Conservation (phyloP, 345 rosid genomes). For the Citrus inodora region DNA sequence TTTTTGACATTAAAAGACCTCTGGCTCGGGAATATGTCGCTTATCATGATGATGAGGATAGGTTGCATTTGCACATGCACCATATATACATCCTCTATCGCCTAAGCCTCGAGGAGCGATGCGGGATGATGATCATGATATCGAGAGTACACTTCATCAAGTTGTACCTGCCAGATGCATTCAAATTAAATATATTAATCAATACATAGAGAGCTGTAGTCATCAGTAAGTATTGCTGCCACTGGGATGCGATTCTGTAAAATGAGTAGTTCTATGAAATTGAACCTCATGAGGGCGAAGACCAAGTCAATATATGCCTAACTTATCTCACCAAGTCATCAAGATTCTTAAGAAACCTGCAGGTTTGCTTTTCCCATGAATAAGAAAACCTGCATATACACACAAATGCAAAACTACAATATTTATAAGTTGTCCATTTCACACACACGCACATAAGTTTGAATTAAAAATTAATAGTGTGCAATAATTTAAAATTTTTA, state of each 20-base stretch:
- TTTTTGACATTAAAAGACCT: background rate
- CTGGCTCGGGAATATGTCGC: background rate
- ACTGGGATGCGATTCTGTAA: background rate
- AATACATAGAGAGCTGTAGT: background rate
- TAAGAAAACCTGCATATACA: background rate
- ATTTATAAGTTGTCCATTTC: background rate
- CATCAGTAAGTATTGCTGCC: too few relatives aligned
- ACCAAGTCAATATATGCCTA: slow-evolving; percentile 6
- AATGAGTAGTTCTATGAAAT: background rate
- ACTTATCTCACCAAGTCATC: background rate
- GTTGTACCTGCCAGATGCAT: background rate
- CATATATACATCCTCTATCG: too few relatives aligned
- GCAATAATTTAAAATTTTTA: too few relatives aligned
- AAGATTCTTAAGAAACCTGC: slow-evolving; percentile 3
- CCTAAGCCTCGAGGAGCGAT: too few relatives aligned
- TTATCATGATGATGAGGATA: too few relatives aligned
- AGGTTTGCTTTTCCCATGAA: slow-evolving; percentile 1
- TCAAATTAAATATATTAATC: background rate
- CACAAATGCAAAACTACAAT: background rate
- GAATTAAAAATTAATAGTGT: too few relatives aligned
- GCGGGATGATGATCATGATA: too few relatives aligned
- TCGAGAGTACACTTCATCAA: background rate
- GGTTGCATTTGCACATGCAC: too few relatives aligned
- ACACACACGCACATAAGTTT: too few relatives aligned
- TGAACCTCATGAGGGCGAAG: background rate